phyloP scores from a whole-genome alignment of 305 asterid species.

The Fraxinus latifolia region DNA sequence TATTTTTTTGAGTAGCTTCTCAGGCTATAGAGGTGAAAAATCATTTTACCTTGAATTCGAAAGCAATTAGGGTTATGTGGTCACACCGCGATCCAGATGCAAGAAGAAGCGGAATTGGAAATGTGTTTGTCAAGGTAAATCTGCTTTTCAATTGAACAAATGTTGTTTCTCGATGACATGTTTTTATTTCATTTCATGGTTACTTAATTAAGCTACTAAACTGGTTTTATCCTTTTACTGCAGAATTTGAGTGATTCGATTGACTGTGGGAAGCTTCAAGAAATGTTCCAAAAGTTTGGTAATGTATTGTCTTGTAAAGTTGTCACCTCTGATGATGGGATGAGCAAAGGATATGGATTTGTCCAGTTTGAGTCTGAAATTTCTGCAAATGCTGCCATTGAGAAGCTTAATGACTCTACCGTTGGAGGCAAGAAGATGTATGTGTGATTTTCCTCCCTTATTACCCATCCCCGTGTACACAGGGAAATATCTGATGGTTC shows the following conservation, averaged over 20 bases:
- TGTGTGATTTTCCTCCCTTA: constrained; percentile 25
- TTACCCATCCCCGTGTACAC: background rate
- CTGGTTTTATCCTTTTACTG: constrained; percentile 25
- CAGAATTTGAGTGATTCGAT: constrained; percentile 69
- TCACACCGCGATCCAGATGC: constrained; percentile 76
- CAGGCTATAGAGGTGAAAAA: constrained; percentile 71
- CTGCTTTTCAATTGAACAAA: background rate
- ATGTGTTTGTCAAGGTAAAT: constrained; percentile 81
- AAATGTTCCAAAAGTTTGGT: constrained; percentile 74
- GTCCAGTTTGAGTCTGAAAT: constrained; percentile 79
- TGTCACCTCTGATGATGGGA: constrained; percentile 70
- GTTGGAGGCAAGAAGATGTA: constrained; percentile 75
- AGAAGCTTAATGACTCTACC: constrained; percentile 60
- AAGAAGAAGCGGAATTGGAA: constrained; percentile 78
- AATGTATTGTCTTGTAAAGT: constrained; percentile 76
- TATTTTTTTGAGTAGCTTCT: constrained; percentile 37
- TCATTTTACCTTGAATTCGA: constrained; percentile 57
- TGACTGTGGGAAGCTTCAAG: constrained; percentile 73
- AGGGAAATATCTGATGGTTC: background rate
- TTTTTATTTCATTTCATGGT: constrained; percentile 17
- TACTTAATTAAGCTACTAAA: constrained; percentile 7
- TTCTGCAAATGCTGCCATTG: constrained; percentile 69
- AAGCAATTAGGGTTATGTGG: constrained; percentile 79
- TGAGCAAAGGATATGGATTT: constrained; percentile 91
- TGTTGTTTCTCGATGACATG: background rate